A percentile compares a stretch with the other conserved stretches of the same genome.
phyloP scores from a whole-genome alignment of 2,329 filamentous ascomycete species.

The Fusarium siculi region DNA sequence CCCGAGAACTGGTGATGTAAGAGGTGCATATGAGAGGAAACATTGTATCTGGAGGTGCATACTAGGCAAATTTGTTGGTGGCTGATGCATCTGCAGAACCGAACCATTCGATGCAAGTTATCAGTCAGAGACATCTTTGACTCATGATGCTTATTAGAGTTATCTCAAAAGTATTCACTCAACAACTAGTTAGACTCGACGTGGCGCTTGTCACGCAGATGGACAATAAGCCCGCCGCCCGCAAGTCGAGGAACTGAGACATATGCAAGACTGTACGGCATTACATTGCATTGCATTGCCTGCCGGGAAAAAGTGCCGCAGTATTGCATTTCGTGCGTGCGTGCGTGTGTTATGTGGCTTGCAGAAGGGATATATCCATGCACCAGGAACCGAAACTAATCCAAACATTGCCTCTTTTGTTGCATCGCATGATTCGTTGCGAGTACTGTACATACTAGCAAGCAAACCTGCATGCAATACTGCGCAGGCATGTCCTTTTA shows the following conservation, averaged over 20 bases:
- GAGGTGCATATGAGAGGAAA: neutral
- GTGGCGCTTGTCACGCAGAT: slow-evolving; percentile 8
- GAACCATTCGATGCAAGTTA: neutral
- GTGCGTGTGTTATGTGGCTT: slow-evolving; percentile 1
- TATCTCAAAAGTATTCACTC: neutral
- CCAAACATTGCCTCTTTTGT: neutral
- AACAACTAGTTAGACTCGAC: neutral
- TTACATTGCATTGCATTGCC: neutral
- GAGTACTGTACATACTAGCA: neutral
- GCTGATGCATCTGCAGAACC: neutral
- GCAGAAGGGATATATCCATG: slow-evolving; percentile 5
- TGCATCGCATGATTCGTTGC: neutral
- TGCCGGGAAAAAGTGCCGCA: neutral
- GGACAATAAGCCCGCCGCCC: slow-evolving; percentile 14
- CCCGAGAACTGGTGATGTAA: slow-evolving; percentile 61
- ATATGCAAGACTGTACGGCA: neutral
- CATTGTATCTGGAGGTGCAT: neutral
- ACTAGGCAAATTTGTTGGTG: slow-evolving; percentile 9
- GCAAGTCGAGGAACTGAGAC: slow-evolving; percentile 2
- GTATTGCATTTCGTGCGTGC: neutral
- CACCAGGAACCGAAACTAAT: slow-evolving; percentile 10
- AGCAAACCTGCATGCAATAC: slow-evolving; percentile 20
- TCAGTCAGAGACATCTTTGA: slow-evolving; percentile 4
- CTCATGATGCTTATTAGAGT: neutral
- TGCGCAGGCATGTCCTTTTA: slow-evolving; percentile 3